These are phyloP conservation scores for Neurospora pannonica DNA, from an alignment of 495 filamentous ascomycete species.

Conservation along the genomic window DNA sequence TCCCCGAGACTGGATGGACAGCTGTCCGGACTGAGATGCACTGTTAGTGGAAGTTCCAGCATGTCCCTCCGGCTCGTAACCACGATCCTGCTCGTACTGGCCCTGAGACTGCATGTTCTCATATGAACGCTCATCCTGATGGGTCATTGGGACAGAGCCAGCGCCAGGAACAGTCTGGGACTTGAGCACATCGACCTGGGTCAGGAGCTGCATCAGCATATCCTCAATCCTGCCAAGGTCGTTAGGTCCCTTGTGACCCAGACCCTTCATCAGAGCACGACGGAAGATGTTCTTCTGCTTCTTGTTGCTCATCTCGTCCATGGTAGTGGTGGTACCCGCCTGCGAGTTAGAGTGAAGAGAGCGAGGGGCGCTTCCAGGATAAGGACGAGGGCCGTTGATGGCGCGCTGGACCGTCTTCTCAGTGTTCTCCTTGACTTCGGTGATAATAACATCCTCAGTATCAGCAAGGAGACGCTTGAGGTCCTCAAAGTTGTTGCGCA, in stretches of 20 bases:
- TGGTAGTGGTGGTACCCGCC: constrained; percentile 51
- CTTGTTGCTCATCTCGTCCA: constrained; percentile 50
- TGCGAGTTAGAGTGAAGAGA: constrained; percentile 44
- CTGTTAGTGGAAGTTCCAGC: constrained; percentile 67
- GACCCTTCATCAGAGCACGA: constrained; percentile 70
- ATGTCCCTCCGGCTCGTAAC: constrained; percentile 76
- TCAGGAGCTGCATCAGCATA: constrained; percentile 86
- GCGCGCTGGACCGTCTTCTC: constrained; percentile 73
- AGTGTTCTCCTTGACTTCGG: constrained; percentile 73
- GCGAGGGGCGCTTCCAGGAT: constrained; percentile 53
- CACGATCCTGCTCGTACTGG: constrained; percentile 49
- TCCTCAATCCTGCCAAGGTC: constrained; percentile 89
- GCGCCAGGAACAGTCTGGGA: constrained; percentile 36
- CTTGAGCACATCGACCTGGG: constrained; percentile 84
- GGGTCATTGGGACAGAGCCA: constrained; percentile 23
- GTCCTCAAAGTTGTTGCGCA: constrained; percentile 94
- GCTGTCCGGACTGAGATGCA: constrained; percentile 64
- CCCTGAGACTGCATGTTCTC: constrained; percentile 44
- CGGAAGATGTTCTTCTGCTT: constrained; percentile 88
- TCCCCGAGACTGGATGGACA: constrained; percentile 57
- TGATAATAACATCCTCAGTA: constrained; percentile 75
- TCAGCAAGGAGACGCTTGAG: constrained; percentile 87
- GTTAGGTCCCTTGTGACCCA: constrained; percentile 76
- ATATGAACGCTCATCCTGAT: constrained; percentile 36
- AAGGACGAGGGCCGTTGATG: constrained; percentile 80